Base-by-base conservation (phyloP, 108 stramenopile genomes). In the Chaetoceros muelleri region DNA sequence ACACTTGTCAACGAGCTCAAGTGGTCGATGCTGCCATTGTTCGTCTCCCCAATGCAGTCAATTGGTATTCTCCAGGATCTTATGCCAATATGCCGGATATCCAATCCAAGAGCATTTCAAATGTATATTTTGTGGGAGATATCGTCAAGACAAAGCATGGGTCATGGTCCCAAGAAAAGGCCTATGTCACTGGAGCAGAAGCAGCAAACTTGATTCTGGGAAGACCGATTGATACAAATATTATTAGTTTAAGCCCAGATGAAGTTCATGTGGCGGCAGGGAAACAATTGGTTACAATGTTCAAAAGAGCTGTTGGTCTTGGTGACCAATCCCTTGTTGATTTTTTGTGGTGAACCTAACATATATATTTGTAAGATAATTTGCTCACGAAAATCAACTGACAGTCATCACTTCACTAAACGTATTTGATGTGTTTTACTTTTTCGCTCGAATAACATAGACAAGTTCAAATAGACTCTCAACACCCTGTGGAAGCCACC, bases 81-180 rank as follows among this genome's bases (percentile, higher is more conserved):
- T 82, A 86, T 62, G 28, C 56, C 1, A 62, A 74, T 58, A 82
- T 80, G 81, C 85, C 85, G 3, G 68, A 70, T 28, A 54, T 73
- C 0, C 46, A 61, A 46, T 75, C 82, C 17, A 52, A 46, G 51
- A 56, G 71, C 0, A 58, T 90, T 22, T 44, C 50, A 44, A 87
- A 87, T 64, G 71, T 69, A 5, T 82, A 76, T 66, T 86, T 86
- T 57, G 76, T 62, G 40, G 88, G 88, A 26, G 89, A 90, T 62
- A 48, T 84, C 18, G 81, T 90, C 20, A 62, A 74, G 13, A 73
- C 78, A 2, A 53, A 76, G 7, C 89, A 90, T 71, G 89, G 85
- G 13, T 83, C 81, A 17, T 90, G 85, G 77, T 76, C 74, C 3
- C 89, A 87, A 66, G 89, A 90, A 75, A 87, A 87, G 66, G 89